phyloP scores from a whole-genome alignment of 305 asterid species.

The Fraxinus sp. region DNA sequence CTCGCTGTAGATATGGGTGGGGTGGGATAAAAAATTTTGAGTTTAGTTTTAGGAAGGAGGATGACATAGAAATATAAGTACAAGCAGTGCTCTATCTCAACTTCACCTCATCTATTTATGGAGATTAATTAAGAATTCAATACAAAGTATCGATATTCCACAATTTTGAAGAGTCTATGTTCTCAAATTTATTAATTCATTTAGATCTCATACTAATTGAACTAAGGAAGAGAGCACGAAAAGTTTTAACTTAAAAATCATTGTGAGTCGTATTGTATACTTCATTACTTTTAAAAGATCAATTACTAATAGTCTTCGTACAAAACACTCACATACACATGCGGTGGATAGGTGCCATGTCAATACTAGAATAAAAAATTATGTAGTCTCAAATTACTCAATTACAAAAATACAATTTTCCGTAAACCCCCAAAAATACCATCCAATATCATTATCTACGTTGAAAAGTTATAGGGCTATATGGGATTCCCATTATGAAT shows the following conservation, averaged over 20 bases:
- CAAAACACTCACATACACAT: neutral
- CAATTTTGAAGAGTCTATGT: too few relatives aligned
- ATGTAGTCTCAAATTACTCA: too few relatives aligned
- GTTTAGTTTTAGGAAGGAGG: too few relatives aligned
- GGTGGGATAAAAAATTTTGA: too few relatives aligned
- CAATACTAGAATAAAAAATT: neutral
- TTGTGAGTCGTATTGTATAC: too few relatives aligned
- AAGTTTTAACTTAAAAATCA: neutral
- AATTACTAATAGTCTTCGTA: too few relatives aligned
- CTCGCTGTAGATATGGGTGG: too few relatives aligned
- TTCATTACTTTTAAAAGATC: neutral
- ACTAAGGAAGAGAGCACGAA: neutral
- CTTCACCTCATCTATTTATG: too few relatives aligned
- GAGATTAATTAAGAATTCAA: too few relatives aligned
- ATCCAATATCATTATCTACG: neutral
- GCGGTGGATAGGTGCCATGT: neutral
- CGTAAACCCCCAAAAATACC: neutral
- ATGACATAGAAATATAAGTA: too few relatives aligned
- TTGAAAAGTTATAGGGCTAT: neutral
- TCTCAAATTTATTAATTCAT: neutral
- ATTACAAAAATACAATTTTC: neutral
- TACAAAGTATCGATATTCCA: too few relatives aligned
- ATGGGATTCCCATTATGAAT: neutral
- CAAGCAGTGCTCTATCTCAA: too few relatives aligned
- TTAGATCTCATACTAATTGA: neutral